Base-by-base conservation (phyloP, 169 alveolate genomes). In the Cytauxzoon felis region DNA sequence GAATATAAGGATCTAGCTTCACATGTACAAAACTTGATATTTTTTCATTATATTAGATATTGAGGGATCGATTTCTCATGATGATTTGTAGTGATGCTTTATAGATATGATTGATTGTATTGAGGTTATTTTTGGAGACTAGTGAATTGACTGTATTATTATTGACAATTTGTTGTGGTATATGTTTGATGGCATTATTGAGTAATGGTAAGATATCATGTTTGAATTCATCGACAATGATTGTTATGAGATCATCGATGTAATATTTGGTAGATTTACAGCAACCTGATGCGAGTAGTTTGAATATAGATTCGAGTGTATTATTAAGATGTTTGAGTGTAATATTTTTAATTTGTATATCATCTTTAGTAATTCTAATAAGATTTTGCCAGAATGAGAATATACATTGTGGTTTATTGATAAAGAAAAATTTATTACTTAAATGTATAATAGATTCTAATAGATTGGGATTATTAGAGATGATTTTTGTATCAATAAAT, bases 371-470 rank as follows among this genome's bases (percentile, higher is more conserved):
- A 24, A 58, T 23, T 36, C 52, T 64, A 59, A 70, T 8, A n/a
- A 70, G 38, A 3, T 72, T 30, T 33, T 41, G 32, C 81, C 81
- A 70, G 42, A 70, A 70, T n/a, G 48, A 48, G 66, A 70, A 70
- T 6, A 70, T 67, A 21, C 76, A 70, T 21, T 40, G 62, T 5
- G 80, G 80, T 63, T 53, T 59, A n/a, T 67, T 59, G 29, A 70
- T 57, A 59, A 29, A 41, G 57, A 70, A 43, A 58, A 59, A 70
- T 42, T 27, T 19, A 19, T 36, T 42, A 50, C 81, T 70, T n/a
- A 51, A 26, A 4, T 40, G 59, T 23, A 45, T 38, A 1, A 70
- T 70, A 21, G 49, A 51, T 26, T 54, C 45, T 49, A 70, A 23
- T 1, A 50, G 56, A 5, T 27, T 43, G 2, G 33, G 71, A 30